phyloP scores from a whole-genome alignment of 768 basidiomycete genomes.

The Kwoniella bestiolae region DNA sequence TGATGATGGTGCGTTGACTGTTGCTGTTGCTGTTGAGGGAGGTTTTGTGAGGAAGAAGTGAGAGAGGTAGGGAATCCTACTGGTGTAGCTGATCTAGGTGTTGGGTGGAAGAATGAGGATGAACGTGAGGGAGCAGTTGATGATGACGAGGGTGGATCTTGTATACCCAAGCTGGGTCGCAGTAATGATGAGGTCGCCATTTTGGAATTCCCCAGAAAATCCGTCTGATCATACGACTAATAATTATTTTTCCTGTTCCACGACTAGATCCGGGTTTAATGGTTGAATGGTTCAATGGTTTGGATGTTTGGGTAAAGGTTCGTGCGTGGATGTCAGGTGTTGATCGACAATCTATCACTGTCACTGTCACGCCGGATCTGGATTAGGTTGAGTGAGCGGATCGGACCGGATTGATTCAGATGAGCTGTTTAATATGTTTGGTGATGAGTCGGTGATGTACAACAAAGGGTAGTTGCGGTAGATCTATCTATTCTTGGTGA shows the following conservation, averaged over 20 bases:
- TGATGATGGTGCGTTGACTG: constrained; percentile 2
- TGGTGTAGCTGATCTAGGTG: constrained; percentile 12
- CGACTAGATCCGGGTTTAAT: background rate
- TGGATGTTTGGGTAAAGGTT: background rate
- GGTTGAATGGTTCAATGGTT: background rate
- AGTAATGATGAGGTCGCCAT: constrained; percentile 11
- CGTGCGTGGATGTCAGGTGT: background rate
- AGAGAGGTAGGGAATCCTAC: constrained; percentile 9
- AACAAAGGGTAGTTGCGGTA: background rate
- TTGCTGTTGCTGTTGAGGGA: background rate
- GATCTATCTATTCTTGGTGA: background rate
- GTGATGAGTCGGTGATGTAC: background rate
- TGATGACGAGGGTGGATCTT: background rate
- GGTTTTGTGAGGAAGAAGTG: constrained; percentile 13
- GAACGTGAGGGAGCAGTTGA: constrained; percentile 17
- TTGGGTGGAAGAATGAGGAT: constrained; percentile 14
- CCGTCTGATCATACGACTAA: constrained; percentile 1
- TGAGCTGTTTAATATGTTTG: background rate
- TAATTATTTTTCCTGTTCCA: no score
- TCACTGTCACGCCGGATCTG: background rate
- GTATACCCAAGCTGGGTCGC: constrained; percentile 7
- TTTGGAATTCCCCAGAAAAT: background rate
- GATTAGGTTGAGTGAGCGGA: no score
- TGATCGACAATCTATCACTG: background rate
- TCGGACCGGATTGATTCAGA: constrained; percentile 5